A percentile compares a stretch with the other conserved stretches of the same genome.
phyloP scores from a whole-genome alignment of 352 stramenopile genomes.

The Globisporangium orthogonon region DNA sequence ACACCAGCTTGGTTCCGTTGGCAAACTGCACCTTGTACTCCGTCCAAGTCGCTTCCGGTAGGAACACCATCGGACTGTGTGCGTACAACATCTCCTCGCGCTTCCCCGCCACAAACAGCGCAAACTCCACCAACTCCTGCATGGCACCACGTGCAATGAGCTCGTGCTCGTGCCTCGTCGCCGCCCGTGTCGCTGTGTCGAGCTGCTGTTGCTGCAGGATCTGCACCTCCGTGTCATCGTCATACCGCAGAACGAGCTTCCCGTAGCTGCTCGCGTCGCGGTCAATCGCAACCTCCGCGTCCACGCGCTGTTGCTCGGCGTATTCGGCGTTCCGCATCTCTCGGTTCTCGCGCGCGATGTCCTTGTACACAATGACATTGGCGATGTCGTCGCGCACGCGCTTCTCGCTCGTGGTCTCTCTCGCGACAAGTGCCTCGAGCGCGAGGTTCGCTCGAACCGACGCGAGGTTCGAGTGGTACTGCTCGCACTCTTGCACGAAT shows the following conservation, averaged over 20 bases:
- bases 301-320: slow-evolving; percentile 34
- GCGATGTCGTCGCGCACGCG: slow-evolving; percentile 28
- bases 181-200: slow-evolving; percentile 22
- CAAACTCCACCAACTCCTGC: slow-evolving; percentile 51
- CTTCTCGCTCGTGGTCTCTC: slow-evolving; percentile 40
- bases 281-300: slow-evolving; percentile 35
- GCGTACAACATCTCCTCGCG: slow-evolving; percentile 41
- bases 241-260: slow-evolving; percentile 49
- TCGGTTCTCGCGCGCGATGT: slow-evolving; percentile 58
- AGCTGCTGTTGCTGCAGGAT: slow-evolving; percentile 26
- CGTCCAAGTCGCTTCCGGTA: slow-evolving; percentile 37
- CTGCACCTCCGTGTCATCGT: slow-evolving; percentile 54
- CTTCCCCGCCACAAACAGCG: slow-evolving; percentile 38
- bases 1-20: slow-evolving; percentile 3
- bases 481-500: slow-evolving; percentile 52
- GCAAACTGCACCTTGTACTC: slow-evolving; percentile 52
- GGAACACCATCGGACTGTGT: slow-evolving; percentile 28
- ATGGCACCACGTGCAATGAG: slow-evolving; percentile 33
- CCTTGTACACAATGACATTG: slow-evolving; percentile 62
- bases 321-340: slow-evolving; percentile 41
- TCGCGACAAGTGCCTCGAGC: slow-evolving; percentile 39
- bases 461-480: slow-evolving; percentile 22
- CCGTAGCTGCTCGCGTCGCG: slow-evolving; percentile 49
- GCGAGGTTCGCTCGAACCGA: slow-evolving; percentile 20
- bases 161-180: slow-evolving; percentile 33